A percentile compares a stretch with the other conserved stretches of the same genome.
Conservation (phyloP, 2,329 filamentous ascomycete species). For the Neofusicoccum laricinum region DNA sequence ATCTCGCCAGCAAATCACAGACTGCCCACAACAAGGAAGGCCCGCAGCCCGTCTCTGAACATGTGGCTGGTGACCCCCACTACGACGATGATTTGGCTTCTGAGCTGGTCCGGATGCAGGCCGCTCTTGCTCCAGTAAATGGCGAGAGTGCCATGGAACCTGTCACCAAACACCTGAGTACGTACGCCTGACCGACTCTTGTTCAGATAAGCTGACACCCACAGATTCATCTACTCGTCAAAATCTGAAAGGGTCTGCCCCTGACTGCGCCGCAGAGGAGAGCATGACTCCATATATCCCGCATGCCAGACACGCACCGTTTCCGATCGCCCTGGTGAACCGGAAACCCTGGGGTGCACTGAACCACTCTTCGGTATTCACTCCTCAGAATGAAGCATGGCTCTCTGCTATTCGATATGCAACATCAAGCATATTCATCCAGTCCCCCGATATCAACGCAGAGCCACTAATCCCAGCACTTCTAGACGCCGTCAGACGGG, state of each 20-base stretch:
- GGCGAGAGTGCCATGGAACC: conserved; percentile 57
- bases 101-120: conserved; percentile 63
- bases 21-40: not conserved
- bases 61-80: conserved; percentile 58
- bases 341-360: conserved; percentile 64
- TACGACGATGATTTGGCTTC: conserved; percentile 61
- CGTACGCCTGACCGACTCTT: not conserved
- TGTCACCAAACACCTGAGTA: conserved; percentile 62
- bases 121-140: conserved; percentile 49
- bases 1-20: conserved; percentile 22
- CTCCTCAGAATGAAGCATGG: conserved; percentile 75
- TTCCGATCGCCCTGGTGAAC: conserved; percentile 71
- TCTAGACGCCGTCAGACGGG: conserved; percentile 62
- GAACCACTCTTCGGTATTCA: conserved; percentile 58
- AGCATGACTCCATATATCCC: conserved; percentile 67
- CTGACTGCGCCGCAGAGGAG: conserved; percentile 51
- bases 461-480: conserved; percentile 64
- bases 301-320: conserved; percentile 51
- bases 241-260: conserved; percentile 51
- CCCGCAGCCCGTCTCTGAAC: conserved; percentile 37
- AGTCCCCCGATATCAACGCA: conserved; percentile 75
- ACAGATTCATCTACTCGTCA: conserved; percentile 54
- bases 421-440: conserved; percentile 65
- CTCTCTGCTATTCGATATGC: conserved; percentile 67
- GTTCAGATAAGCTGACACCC: not conserved